phyloP scores from a whole-genome alignment of 805 yeast genomes.

The Tetrapisispora fleetii region DNA sequence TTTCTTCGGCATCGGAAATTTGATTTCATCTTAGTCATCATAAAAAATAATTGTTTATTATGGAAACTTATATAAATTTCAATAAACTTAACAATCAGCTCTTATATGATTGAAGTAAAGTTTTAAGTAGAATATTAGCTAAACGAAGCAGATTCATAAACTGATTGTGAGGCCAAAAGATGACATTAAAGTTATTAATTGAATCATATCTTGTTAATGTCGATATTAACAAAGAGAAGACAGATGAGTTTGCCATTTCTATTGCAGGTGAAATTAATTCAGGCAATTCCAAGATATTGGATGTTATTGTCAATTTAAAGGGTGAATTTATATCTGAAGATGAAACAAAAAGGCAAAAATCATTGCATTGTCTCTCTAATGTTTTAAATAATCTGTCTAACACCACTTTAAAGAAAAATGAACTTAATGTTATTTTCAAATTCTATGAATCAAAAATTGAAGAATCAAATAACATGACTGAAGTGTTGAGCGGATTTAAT shows the following conservation, averaged over 20 bases:
- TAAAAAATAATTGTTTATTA: not conserved
- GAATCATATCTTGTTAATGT: conserved; percentile 33
- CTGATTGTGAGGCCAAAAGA: not conserved
- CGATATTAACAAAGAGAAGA: conserved; percentile 27
- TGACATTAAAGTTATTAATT: conserved; percentile 8
- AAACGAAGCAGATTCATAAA: not conserved
- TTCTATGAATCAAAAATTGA: conserved; percentile 61
- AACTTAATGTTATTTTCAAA: conserved; percentile 31
- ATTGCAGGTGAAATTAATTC: conserved; percentile 23
- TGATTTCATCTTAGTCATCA: not conserved
- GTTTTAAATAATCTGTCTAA: conserved; percentile 27
- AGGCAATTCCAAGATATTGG: conserved; percentile 33
- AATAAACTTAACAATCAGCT: not conserved
- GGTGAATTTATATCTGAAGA: conserved; percentile 53
- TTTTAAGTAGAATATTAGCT: not conserved
- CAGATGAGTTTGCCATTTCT: conserved; percentile 21
- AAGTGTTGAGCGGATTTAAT: conserved; percentile 44
- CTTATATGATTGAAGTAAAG: too few relatives aligned
- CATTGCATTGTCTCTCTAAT: conserved; percentile 36
- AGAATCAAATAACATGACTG: conserved; percentile 46
- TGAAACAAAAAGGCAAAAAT: conserved; percentile 40
- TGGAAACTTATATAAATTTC: not conserved
- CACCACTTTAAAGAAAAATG: conserved; percentile 30
- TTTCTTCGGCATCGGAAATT: not conserved
- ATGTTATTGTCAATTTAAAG: conserved; percentile 50